Conservation (phyloP, 2,329 filamentous ascomycete genomes). For the Immersiporthe knoxdaviesiana region DNA sequence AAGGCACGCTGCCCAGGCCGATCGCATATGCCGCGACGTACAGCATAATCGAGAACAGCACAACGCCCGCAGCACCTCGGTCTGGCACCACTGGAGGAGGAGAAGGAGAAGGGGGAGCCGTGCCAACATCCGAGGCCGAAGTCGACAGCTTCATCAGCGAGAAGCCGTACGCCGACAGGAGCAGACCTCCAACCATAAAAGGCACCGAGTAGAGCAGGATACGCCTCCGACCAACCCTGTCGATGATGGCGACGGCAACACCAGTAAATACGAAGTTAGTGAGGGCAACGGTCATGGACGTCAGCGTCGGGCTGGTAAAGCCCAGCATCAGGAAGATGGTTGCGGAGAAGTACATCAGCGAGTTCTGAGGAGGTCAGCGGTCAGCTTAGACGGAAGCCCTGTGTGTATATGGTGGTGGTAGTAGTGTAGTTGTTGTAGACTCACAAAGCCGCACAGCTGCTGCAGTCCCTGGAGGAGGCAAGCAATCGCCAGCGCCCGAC, state of each 20-base stretch:
- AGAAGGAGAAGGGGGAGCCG: conserved; percentile 29
- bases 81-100: conserved; percentile 28
- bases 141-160: conserved; percentile 57
- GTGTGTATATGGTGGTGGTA: background rate
- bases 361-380: conserved; percentile 59
- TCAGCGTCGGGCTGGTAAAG: conserved; percentile 78
- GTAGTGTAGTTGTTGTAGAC: no score
- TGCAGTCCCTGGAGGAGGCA: conserved; percentile 86
- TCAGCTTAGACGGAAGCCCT: conserved; percentile 11
- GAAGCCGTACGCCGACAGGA: conserved; percentile 75
- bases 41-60: conserved; percentile 76
- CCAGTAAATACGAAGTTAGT: conserved; percentile 83
- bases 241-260: conserved; percentile 75
- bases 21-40: conserved; percentile 87
- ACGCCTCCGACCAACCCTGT: conserved; percentile 75
- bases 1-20: conserved; percentile 89
- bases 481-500: conserved; percentile 79
- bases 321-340: conserved; percentile 79
- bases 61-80: conserved; percentile 52
- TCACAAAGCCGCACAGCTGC: conserved; percentile 82
- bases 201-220: conserved; percentile 85
- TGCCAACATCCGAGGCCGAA: conserved; percentile 25
- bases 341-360: conserved; percentile 88
- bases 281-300: conserved; percentile 74
- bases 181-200: conserved; percentile 76